Evolutionary conservation across 495 filamentous ascomycete species (phyloP).

Genomic region (Chlorociboria aeruginascens): DNA sequence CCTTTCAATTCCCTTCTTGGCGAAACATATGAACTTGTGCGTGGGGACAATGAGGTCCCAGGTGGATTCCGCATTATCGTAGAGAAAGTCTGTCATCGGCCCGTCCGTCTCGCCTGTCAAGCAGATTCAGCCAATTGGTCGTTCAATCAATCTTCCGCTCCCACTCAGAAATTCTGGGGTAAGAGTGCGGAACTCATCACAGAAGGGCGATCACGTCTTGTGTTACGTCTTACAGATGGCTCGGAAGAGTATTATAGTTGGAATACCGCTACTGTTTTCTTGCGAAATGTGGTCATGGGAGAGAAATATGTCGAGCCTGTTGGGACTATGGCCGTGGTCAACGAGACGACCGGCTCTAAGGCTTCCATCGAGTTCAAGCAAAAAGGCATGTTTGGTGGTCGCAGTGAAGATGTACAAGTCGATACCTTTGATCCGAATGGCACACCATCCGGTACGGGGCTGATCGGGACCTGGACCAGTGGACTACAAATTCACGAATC

Average conservation of each 20-base stretch:
- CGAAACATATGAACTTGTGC: slow-evolving; percentile 87
- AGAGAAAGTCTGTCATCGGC: slow-evolving; percentile 88
- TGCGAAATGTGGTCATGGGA: slow-evolving; percentile 92
- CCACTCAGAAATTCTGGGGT: slow-evolving; percentile 96
- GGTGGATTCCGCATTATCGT: slow-evolving; percentile 78
- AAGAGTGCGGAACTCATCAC: slow-evolving; percentile 89
- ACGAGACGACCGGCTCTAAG: slow-evolving; percentile 71
- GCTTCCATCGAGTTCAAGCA: slow-evolving; percentile 76
- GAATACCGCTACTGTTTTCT: slow-evolving; percentile 72
- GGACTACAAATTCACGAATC: slow-evolving; percentile 50
- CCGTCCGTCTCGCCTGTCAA: slow-evolving; percentile 85
- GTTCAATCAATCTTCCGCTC: slow-evolving; percentile 72
- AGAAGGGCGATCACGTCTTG: slow-evolving; percentile 70
- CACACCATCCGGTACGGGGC: slow-evolving; percentile 42
- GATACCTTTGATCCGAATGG: slow-evolving; percentile 57
- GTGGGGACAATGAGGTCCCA: slow-evolving; percentile 58
- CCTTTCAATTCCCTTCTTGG: slow-evolving; percentile 97
- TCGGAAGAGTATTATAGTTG: slow-evolving; percentile 73
- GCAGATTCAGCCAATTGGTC: slow-evolving; percentile 78
- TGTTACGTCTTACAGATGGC: slow-evolving; percentile 45
- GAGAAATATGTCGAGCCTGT: slow-evolving; percentile 98
- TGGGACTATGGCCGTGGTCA: slow-evolving; percentile 67
- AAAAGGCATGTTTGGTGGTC: slow-evolving; percentile 92
- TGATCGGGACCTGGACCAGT: slow-evolving; percentile 77
- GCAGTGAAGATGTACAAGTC: slow-evolving; percentile 78